Percentiles rank a stretch among this genome's conserved stretches.
These are phyloP conservation scores for Proliferodiscus dingleyae DNA, from an alignment of 2,329 filamentous ascomycete species.

Conservation along the genomic window DNA sequence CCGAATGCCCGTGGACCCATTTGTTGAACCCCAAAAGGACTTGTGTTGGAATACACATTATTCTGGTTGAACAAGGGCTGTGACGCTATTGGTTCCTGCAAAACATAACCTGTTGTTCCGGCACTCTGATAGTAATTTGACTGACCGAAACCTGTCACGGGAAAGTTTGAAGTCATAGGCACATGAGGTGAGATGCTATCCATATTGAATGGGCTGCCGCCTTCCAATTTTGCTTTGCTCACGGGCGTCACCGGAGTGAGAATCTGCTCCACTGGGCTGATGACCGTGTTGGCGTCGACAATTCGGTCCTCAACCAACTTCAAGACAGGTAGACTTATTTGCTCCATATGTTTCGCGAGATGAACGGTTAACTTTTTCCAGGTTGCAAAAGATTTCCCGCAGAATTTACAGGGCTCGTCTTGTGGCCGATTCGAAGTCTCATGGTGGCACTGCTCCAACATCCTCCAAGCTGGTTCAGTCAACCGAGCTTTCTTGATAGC, in stretches of 20 bases:
- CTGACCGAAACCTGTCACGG: conserved; percentile 18
- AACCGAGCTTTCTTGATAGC: conserved; percentile 54
- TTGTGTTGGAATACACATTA: conserved; percentile 17
- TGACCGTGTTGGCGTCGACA: conserved; percentile 57
- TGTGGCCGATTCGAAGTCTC: conserved; percentile 62
- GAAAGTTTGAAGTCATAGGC: conserved; percentile 17
- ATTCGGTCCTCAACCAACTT: conserved; percentile 49
- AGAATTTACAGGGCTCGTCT: conserved; percentile 83
- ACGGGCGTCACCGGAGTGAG: conserved; percentile 27
- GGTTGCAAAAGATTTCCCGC: conserved; percentile 70
- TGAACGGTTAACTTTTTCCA: conserved; percentile 97
- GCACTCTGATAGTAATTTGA: conserved; percentile 17
- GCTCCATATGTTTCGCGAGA: conserved; percentile 89
- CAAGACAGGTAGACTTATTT: conserved; percentile 78
- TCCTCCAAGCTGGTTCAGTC: conserved; percentile 65
- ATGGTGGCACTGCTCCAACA: conserved; percentile 71
- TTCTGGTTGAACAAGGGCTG: conserved; percentile 15
- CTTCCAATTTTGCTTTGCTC: conserved; percentile 23
- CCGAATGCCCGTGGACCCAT: conserved; percentile 19
- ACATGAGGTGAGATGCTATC: conserved; percentile 23
- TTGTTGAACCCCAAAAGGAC: conserved; percentile 15
- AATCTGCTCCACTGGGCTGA: conserved; percentile 56
- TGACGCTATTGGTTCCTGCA: conserved; percentile 17
- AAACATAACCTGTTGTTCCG: conserved; percentile 14
- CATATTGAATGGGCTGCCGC: conserved; percentile 24